Conservation (phyloP, 495 filamentous ascomycete genomes). For the Cryomyces minteri region DNA sequence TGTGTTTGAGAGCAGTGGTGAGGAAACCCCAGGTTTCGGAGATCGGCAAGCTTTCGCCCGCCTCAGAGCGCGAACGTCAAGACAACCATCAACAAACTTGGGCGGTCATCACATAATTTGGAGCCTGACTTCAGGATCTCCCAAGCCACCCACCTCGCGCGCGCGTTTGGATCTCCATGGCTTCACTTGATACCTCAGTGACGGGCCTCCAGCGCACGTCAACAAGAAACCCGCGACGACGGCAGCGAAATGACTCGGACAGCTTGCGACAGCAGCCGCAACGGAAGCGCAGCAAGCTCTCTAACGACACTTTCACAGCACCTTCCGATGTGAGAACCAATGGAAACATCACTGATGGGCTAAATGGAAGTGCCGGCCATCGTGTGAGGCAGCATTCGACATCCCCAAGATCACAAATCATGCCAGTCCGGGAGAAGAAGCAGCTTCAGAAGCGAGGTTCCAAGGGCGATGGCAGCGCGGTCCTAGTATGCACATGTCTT, state of each 20-base stretch:
- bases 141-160: no score
- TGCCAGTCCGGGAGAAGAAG: constrained; percentile 19
- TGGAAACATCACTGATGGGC: constrained; percentile 6
- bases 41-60: no score
- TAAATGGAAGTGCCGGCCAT: constrained; percentile 14
- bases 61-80: no score
- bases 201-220: background rate
- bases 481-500: constrained; percentile 9
- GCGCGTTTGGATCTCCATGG: no score
- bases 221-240: constrained; percentile 16
- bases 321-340: constrained; percentile 5
- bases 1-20: no score
- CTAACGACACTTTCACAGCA: constrained; percentile 10
- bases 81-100: no score
- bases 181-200: background rate
- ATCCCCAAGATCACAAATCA: constrained; percentile 5
- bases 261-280: constrained; percentile 12
- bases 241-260: constrained; percentile 19
- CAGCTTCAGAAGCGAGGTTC: constrained; percentile 9
- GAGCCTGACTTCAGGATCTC: no score
- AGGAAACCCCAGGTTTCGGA: no score
- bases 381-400: constrained; percentile 3
- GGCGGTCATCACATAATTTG: no score
- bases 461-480: constrained; percentile 16
- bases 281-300: constrained; percentile 21